phyloP scores from a whole-genome alignment of 2,329 filamentous ascomycete genomes.

The Cercospora brassicicola region DNA sequence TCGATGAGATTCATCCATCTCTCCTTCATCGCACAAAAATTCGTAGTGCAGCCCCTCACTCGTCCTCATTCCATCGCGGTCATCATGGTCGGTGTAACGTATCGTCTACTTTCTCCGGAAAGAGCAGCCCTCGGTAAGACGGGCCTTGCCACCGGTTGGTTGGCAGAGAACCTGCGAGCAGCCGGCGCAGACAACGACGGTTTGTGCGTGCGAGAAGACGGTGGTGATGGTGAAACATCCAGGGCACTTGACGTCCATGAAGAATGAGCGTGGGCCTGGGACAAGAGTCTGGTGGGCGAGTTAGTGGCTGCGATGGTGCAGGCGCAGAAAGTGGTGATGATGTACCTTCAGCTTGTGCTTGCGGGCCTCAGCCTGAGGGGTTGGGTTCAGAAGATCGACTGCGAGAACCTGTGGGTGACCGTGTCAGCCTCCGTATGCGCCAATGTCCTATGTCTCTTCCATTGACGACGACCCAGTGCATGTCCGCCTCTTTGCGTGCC shows the following conservation, averaged over 20 bases:
- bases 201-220: conserved; percentile 99
- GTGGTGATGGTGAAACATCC: conserved; percentile 99
- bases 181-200: conserved; percentile 99
- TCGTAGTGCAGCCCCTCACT: neutral
- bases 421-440: conserved; percentile 28
- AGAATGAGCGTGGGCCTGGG: conserved; percentile 96
- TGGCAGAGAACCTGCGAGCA: conserved; percentile 99
- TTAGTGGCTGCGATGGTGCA: conserved; percentile 8
- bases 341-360: conserved; percentile 99
- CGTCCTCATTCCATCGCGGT: conserved; percentile 24
- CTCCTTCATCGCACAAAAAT: conserved; percentile 7
- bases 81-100: conserved; percentile 30
- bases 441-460: neutral
- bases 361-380: conserved; percentile 93
- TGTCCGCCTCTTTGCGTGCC: conserved; percentile 10
- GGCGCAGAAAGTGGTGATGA: neutral
- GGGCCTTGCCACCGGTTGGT: conserved; percentile 97
- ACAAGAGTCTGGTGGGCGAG: conserved; percentile 60
- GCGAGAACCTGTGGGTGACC: conserved; percentile 80
- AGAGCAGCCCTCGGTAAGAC: conserved; percentile 99
- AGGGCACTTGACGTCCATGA: conserved; percentile 99
- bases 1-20: conserved; percentile 5
- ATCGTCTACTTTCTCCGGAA: conserved; percentile 98
- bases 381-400: conserved; percentile 99
- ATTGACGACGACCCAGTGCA: conserved; percentile 1